A percentile compares a stretch with the other conserved stretches of the same genome.
Evolutionary conservation across 202 grass and related monocot genomes (phyloP).

Genomic region (Dendrocalamus latiflorus): DNA sequence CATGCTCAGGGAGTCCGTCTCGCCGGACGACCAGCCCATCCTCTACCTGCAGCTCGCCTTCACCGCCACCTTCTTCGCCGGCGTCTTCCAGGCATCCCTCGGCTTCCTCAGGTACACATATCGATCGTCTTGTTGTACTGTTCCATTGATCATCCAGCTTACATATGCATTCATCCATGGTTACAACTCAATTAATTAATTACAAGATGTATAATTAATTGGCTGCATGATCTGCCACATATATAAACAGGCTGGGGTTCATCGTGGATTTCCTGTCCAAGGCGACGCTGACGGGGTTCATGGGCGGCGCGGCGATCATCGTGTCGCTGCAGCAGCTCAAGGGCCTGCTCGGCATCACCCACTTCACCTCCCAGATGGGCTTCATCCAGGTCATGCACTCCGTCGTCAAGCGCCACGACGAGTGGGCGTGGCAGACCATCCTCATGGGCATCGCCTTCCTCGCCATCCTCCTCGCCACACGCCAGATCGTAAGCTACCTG

Average conservation of each 20-base stretch:
- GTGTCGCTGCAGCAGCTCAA: slow-evolving; percentile 99
- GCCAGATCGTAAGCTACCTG: slow-evolving; percentile 73
- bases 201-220: neutral
- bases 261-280: slow-evolving; percentile 96
- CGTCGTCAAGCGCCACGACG: slow-evolving; percentile 58
- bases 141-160: neutral
- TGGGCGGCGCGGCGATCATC: slow-evolving; percentile 95
- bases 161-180: neutral
- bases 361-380: slow-evolving; percentile 93
- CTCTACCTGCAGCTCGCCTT: slow-evolving; percentile 94
- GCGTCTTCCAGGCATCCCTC: slow-evolving; percentile 83
- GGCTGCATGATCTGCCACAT: neutral
- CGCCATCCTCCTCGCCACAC: slow-evolving; percentile 67
- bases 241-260: slow-evolving; percentile 51
- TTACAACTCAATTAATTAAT: too few species aligned
- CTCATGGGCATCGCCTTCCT: slow-evolving; percentile 84
- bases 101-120: slow-evolving; percentile 56
- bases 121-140: neutral
- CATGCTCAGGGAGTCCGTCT: slow-evolving; percentile 79
- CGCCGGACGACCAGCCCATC: slow-evolving; percentile 71
- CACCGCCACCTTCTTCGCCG: slow-evolving; percentile 94
- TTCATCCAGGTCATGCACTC: slow-evolving; percentile 88
- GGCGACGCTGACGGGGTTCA: slow-evolving; percentile 85
- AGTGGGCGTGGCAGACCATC: slow-evolving; percentile 96
- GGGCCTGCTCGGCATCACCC: slow-evolving; percentile 83